Evolutionary conservation across 495 filamentous ascomycete genomes (phyloP), one percentile per base, ranked within the genome.

Genomic region (Stereocaulon alpinum): DNA sequence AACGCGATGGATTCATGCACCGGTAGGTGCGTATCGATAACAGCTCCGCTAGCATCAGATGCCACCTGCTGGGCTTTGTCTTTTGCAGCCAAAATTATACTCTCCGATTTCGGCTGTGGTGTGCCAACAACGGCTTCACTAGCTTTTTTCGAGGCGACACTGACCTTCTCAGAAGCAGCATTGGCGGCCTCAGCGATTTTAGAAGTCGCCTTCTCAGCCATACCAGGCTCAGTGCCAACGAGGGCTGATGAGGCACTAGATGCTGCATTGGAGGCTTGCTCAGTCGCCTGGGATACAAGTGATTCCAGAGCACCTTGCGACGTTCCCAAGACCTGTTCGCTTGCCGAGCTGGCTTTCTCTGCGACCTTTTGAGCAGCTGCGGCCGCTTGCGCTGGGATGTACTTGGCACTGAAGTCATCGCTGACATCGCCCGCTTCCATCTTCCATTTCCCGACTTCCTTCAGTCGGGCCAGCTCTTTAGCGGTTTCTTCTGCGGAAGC

Each of bases 371-470:
- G 47, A 65, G 72, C 58, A 63, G 73, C 63, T 64, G 65, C 72
- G 40, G 66, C 72, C 11, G 71, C 65, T 63, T 76, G 59, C 60
- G 80, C 69, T 18, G 81, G 70, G 18, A 81, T 75, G 29, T 65
- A 65, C 67, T 78, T 77, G 4, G 75, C 78, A 32, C 77, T 80
- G 59, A 95, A 97, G 66, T 94, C 84, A 45, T 92, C 81, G 15
- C 81, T 84, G 3, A 80, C 74, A 65, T 96, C 94, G 29, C 78
- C 71, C 43, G 90, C 83, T 24, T 80, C 76, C 49, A 96, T 78
- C 73, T 97, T 97, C 87, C 88, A 94, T 62, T 77, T 76, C 27
- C 84, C 88, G 44, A 94, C 86, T 62, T 87, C 85, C 80, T 93
- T 97, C 29, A 99, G 70, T 41, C 89, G 74, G 18, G 78, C 77